Evolutionary conservation across 176 grass and related monocot genomes (phyloP), one percentile per base, ranked within the genome.

Genomic region (Musa acuminata): DNA sequence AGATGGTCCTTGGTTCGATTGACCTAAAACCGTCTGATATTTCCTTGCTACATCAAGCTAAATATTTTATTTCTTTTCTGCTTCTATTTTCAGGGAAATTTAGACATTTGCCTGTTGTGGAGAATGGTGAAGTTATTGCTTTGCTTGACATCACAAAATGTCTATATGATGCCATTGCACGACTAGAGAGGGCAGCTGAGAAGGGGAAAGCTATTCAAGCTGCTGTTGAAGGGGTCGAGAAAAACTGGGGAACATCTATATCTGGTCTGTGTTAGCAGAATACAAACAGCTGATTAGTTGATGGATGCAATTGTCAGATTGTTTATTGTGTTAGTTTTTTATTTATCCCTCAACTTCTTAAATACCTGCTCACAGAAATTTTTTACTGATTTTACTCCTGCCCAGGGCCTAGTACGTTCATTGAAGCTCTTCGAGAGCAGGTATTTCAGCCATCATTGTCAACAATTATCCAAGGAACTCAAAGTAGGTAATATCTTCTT

Each of bases 111-210:
- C 86, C 89, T 13, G 89, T 96, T 77, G 92, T 96, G 80, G 92
- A 96, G 69, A 96, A 92, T 64, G 92, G 92, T 48, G 92, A 92
- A 75, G 92, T 96, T 13, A 81, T 96, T 68, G 92, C 92, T 63
- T 82, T 92, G 69, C 82, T 96, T 58, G 89, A 96, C 80, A 96
- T 96, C 25, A 80, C 84, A 68, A 92, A 91, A 68, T 63, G 8
- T 9, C n/a, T 63, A 20, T 63, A 63, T 22, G 19, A 20, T 8
- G 19, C 59, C 16, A 63, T 63, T 8, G 17, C 59, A 8, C 13
- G 59, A 63, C 17, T 63, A 8, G 59, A n/a, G 59, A 63, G 59
- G 59, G n/a, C n/a, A 3, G 59, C n/a, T 22, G 59, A 63, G 59
- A 20, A 63, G n/a, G 59, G 59, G 21, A 63, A 63, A 63, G 59